phyloP scores from a whole-genome alignment of 306 rosid genomes.

The Malus orientalis region DNA sequence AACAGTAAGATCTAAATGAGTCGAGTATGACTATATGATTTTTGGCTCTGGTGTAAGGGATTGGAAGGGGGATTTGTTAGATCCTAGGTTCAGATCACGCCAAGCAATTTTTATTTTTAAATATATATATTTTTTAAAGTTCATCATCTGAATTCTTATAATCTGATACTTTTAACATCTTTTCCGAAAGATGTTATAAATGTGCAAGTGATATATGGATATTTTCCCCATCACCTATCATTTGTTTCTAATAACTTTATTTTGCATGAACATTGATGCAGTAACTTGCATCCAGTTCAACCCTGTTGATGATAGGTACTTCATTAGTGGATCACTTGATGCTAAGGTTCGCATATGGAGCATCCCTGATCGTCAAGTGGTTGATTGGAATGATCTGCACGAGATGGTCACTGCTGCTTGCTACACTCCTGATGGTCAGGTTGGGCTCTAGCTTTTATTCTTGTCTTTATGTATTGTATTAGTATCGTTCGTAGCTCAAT shows the following conservation, averaged over 20 bases:
- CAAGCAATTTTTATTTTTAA: neutral
- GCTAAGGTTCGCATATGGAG: slow-evolving; percentile 99
- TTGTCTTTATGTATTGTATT: neutral
- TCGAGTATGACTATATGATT: neutral
- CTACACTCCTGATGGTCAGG: slow-evolving; percentile 99
- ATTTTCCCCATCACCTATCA: neutral
- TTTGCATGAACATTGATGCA: slow-evolving; percentile 48
- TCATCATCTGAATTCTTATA: neutral
- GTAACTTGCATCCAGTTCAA: slow-evolving; percentile 99
- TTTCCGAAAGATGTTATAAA: neutral
- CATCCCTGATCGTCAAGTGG: slow-evolving; percentile 85
- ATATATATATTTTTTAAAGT: neutral
- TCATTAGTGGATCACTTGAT: slow-evolving; percentile 98
- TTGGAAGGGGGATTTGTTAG: neutral
- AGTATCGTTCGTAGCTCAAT: slow-evolving; percentile 14
- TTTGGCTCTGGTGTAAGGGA: neutral
- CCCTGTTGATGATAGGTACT: slow-evolving; percentile 94
- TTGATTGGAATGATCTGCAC: slow-evolving; percentile 91
- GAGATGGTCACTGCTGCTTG: slow-evolving; percentile 99
- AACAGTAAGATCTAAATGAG: neutral
- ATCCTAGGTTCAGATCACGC: neutral
- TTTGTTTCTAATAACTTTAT: slow-evolving; percentile 36
- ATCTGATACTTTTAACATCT: neutral
- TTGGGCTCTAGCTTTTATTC: slow-evolving; percentile 33
- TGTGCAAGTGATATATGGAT: neutral